phyloP scores from a whole-genome alignment of 257 asterid genomes.

The Petunia axillaris region DNA sequence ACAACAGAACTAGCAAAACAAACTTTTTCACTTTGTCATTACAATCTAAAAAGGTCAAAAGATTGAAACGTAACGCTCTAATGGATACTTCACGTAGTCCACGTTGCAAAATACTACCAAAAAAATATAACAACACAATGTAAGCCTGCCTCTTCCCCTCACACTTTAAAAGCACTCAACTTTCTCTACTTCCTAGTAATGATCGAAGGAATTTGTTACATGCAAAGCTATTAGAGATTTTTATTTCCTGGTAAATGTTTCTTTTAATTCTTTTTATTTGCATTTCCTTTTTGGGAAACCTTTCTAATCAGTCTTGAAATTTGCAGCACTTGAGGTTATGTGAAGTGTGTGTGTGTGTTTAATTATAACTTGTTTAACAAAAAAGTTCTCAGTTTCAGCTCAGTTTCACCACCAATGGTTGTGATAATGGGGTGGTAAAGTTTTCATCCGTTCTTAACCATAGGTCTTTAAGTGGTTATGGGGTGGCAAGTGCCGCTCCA shows the following conservation, averaged over 20 bases:
- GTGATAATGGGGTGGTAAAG: too few relatives aligned
- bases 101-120: constrained; percentile 12
- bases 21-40: neutral
- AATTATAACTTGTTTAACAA: too few relatives aligned
- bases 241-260: constrained; percentile 14
- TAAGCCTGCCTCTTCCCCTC: neutral
- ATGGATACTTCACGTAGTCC: neutral
- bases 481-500: too few relatives aligned
- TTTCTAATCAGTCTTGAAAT: neutral
- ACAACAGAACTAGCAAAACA: neutral
- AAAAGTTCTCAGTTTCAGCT: too few relatives aligned
- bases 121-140: neutral
- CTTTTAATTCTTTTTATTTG: neutral
- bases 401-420: too few relatives aligned
- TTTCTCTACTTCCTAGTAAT: constrained; percentile 3
- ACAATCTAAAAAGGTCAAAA: neutral
- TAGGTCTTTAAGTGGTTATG: too few relatives aligned
- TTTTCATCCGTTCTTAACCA: too few relatives aligned
- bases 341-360: neutral
- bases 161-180: neutral
- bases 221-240: neutral
- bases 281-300: neutral
- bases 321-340: neutral
- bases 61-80: constrained; percentile 20
- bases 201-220: constrained; percentile 6